Evolutionary conservation across 2,329 filamentous ascomycete species (phyloP).

Genomic region (Dothidotthia symphoricarpi): DNA sequence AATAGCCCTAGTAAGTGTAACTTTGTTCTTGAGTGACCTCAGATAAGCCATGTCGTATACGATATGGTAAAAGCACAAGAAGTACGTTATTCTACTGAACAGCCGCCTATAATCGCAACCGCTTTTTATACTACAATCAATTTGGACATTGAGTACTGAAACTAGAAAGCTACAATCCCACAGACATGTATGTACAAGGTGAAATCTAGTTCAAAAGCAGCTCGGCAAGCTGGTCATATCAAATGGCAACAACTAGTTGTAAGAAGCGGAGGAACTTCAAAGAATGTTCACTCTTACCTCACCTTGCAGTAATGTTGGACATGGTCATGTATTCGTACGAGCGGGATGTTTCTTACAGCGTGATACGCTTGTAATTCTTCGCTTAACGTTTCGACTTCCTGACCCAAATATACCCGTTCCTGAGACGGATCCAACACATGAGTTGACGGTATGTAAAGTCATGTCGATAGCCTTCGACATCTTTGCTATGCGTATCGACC

Average conservation of each 20-base stretch:
- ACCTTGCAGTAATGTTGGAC: conserved; percentile 26
- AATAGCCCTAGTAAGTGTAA: conserved; percentile 21
- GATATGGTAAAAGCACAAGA: conserved; percentile 29
- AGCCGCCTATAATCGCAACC: conserved; percentile 20
- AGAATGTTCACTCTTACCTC: conserved; percentile 27
- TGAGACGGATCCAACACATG: not conserved
- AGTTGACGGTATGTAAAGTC: too few species aligned
- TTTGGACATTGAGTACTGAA: conserved; percentile 25
- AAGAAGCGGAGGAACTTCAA: conserved; percentile 21
- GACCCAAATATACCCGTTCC: conserved; percentile 4
- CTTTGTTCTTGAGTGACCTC: too few species aligned
- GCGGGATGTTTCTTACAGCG: conserved; percentile 28
- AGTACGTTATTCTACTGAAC: conserved; percentile 12
- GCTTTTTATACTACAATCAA: conserved; percentile 24
- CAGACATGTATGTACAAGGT: conserved; percentile 20
- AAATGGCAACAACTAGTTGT: conserved; percentile 28
- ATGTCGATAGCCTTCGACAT: conserved; percentile 9
- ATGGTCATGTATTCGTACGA: conserved; percentile 34
- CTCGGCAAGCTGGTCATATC: conserved; percentile 16
- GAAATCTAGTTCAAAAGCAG: conserved; percentile 23
- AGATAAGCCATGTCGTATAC: conserved; percentile 25
- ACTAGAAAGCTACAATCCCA: conserved; percentile 25
- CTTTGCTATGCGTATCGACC: conserved; percentile 13
- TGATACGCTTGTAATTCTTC: conserved; percentile 31
- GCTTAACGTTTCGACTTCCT: conserved; percentile 31